A percentile compares a stretch with the other conserved stretches of the same genome.
Evolutionary conservation across 768 basidiomycete genomes (phyloP).

Genomic region (Termitomyces sp.): DNA sequence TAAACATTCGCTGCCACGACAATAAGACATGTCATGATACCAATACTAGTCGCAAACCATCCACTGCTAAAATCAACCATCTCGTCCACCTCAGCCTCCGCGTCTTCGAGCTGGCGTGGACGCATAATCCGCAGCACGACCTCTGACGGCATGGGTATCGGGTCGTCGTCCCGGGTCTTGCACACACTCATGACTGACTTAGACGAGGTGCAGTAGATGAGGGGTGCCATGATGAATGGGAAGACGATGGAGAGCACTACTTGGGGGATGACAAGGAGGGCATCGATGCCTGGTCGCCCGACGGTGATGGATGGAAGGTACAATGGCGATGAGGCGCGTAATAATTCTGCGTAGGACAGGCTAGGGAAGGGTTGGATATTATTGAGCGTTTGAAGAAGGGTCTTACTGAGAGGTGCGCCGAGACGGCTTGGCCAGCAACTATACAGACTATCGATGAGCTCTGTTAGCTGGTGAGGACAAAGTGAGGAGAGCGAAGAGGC

Average conservation of each 20-base stretch:
- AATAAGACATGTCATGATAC: constrained; percentile 56
- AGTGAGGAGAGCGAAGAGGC: neutral
- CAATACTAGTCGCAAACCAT: constrained; percentile 41
- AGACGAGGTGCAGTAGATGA: constrained; percentile 71
- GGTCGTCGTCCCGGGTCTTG: constrained; percentile 29
- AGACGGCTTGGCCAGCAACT: constrained; percentile 84
- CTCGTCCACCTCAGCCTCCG: constrained; percentile 21
- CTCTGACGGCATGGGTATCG: constrained; percentile 31
- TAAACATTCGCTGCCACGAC: constrained; percentile 72
- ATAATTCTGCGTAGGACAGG: constrained; percentile 72
- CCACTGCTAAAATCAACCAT: constrained; percentile 63
- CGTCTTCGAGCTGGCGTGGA: constrained; percentile 17
- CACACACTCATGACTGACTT: constrained; percentile 66
- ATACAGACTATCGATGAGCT: constrained; percentile 88
- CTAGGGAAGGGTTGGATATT: constrained; percentile 26
- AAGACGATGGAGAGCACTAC: constrained; percentile 80
- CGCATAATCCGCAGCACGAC: neutral
- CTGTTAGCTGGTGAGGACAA: constrained; percentile 16
- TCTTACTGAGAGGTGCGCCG: constrained; percentile 78
- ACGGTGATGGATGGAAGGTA: constrained; percentile 76
- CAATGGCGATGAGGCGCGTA: constrained; percentile 75
- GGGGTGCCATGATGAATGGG: constrained; percentile 80
- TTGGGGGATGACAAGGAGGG: constrained; percentile 81
- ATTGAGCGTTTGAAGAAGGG: neutral
- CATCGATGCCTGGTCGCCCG: constrained; percentile 64